phyloP scores from a whole-genome alignment of 768 basidiomycete genomes.

The Auriculariales sp. region DNA sequence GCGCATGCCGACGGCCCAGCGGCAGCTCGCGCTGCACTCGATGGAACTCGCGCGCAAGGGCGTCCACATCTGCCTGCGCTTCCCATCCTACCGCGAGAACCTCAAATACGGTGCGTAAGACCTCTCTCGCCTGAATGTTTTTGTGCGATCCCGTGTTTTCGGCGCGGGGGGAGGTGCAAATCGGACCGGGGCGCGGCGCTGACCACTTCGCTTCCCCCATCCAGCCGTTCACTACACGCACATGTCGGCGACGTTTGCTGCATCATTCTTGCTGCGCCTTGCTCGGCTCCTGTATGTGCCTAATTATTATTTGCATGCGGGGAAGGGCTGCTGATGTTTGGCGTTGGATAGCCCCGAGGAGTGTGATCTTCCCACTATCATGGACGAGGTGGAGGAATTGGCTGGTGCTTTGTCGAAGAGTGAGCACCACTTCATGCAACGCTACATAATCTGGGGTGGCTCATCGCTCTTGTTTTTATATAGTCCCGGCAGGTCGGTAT shows the following conservation, averaged over 20 bases:
- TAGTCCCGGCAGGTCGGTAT: conserved; percentile 88
- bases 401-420: conserved; percentile 65
- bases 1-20: conserved; percentile 66
- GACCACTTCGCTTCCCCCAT: neutral
- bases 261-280: conserved; percentile 76
- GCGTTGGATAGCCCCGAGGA: conserved; percentile 54
- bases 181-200: conserved; percentile 11
- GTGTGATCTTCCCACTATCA: conserved; percentile 61
- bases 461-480: neutral
- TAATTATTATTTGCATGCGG: too few species aligned
- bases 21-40: conserved; percentile 66
- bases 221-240: conserved; percentile 83
- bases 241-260: conserved; percentile 86
- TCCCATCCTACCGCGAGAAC: conserved; percentile 73
- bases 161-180: neutral
- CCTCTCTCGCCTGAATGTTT: neutral
- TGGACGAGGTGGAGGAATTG: conserved; percentile 64
- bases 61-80: conserved; percentile 74
- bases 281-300: conserved; percentile 71
- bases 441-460: neutral
- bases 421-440: conserved; percentile 21
- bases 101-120: conserved; percentile 82
- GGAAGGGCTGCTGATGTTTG: conserved; percentile 1
- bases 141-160: neutral
- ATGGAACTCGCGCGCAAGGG: conserved; percentile 71